Evolutionary conservation across 768 basidiomycete genomes (phyloP), one percentile per base, ranked within the genome.

Genomic region (Mycena sanguinolenta): DNA sequence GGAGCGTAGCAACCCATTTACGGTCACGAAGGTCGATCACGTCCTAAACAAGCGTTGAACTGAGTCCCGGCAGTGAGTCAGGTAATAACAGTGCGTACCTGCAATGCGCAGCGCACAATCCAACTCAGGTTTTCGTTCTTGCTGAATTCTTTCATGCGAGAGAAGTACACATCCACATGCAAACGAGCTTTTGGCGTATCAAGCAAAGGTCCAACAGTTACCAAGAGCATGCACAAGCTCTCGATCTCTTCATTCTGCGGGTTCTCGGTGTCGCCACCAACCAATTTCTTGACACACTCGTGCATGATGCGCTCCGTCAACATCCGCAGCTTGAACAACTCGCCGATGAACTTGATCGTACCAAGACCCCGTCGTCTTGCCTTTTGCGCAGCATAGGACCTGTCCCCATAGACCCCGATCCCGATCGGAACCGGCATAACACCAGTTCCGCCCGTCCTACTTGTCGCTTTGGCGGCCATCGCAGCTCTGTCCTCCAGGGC

Each of bases 191-290:
- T 96, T 28, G 80, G 82, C 9, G 90, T 92, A 76, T 99, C 98
- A 62, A 98, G 89, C 21, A 88, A 84, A 65, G 86, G 85, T 63
- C 97, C 97, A 62, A 98, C 95, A 8, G 97, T 98, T 87, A 92
- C 88, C 60, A 99, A 80, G 63, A 99, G 88, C 79, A 95, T 95
- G 87, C 96, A 98, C 65, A 98, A 87, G 55, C 92, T 94, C 86
- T 99, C 97, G 73, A 99, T 94, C 77, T 98, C 97, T 83, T 98
- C 97, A 82, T 99, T 98, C 77, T 98, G 96, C 0, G 96, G 98
- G 76, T 95, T 94, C 74, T 95, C 91, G 65, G 96, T 92, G 77
- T 98, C 98, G 60, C 91, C 89, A 17, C 91, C 89, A 17, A 99
- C 85, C 14, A 98, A 88, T 83, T 96, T 96, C 88, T 95, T 95